These are phyloP conservation scores for Candida saitoana DNA, from an alignment of 805 yeast species.

Conservation along the genomic window DNA sequence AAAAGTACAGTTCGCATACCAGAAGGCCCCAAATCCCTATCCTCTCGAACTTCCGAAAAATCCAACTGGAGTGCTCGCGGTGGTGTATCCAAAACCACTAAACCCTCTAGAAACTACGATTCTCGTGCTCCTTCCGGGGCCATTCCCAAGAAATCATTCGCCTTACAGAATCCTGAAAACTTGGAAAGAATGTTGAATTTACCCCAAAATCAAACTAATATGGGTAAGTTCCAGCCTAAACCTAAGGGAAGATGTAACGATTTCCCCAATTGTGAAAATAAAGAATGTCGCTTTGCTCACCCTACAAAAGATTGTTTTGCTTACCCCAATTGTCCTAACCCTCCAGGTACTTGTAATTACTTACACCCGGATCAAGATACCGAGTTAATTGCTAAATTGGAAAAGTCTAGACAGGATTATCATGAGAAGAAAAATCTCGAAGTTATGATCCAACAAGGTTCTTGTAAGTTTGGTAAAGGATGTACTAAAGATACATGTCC, in stretches of 20 bases:
- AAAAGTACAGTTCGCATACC: not conserved
- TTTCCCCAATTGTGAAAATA: conserved; percentile 68
- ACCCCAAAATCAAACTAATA: conserved; percentile 23
- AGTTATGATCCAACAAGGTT: conserved; percentile 9
- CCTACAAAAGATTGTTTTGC: conserved; percentile 73
- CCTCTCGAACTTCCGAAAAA: conserved; percentile 1
- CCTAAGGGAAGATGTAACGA: conserved; percentile 62
- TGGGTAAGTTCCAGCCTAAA: conserved; percentile 35
- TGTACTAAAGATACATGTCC: conserved; percentile 81
- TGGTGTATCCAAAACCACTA: not conserved
- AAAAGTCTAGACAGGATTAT: conserved; percentile 53
- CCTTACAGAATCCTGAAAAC: conserved; percentile 37
- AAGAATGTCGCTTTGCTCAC: conserved; percentile 71
- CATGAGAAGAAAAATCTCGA: conserved; percentile 35
- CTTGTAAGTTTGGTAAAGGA: conserved; percentile 69
- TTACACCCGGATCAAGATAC: conserved; percentile 85
- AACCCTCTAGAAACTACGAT: conserved; percentile 3
- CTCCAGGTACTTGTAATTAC: conserved; percentile 77
- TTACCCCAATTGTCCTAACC: conserved; percentile 73
- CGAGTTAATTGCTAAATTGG: conserved; percentile 63
- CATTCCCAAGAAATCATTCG: conserved; percentile 22
- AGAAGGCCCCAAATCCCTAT: conserved; percentile 3
- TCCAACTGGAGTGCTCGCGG: conserved; percentile 2
- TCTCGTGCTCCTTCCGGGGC: conserved; percentile 17
- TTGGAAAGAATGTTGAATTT: conserved; percentile 39